Conservation (phyloP, 2,329 filamentous ascomycete genomes). For the Neofusicoccum umdonicola region DNA sequence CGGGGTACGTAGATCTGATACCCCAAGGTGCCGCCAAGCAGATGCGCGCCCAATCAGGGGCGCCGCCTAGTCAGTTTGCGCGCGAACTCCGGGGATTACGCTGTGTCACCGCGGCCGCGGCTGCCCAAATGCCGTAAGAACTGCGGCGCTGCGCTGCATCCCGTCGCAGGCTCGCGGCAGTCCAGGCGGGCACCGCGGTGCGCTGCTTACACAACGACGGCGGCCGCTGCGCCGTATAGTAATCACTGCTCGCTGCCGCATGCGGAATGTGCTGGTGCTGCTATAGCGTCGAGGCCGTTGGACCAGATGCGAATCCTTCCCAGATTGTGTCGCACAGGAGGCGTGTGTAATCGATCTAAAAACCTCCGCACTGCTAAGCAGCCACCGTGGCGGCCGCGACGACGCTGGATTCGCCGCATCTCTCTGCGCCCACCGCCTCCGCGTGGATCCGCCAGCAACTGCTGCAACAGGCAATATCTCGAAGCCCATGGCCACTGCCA, state of each 20-base stretch:
- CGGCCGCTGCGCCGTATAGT: neutral
- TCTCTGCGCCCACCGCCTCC: neutral
- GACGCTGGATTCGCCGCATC: too few species aligned
- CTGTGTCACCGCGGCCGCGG: neutral
- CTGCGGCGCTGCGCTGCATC: neutral
- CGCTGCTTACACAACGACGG: neutral
- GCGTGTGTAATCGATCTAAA: too few species aligned
- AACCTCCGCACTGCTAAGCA: too few species aligned
- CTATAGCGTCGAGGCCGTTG: too few species aligned
- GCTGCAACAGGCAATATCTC: neutral
- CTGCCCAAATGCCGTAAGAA: neutral
- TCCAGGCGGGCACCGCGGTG: neutral
- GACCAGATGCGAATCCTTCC: too few species aligned
- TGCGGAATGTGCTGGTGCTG: constrained; percentile 6
- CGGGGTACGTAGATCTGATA: constrained; percentile 12
- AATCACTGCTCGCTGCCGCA: neutral
- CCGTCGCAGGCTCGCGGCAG: neutral
- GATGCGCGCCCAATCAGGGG: neutral
- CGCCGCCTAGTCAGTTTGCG: neutral
- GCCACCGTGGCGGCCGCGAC: too few species aligned
- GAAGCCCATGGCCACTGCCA: neutral
- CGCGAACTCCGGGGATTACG: neutral
- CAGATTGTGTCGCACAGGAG: too few species aligned
- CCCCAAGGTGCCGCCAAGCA: constrained; percentile 1
- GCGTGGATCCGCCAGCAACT: neutral